Conservation (phyloP, 2,329 filamentous ascomycete genomes). For the Phialophora macrospora region DNA sequence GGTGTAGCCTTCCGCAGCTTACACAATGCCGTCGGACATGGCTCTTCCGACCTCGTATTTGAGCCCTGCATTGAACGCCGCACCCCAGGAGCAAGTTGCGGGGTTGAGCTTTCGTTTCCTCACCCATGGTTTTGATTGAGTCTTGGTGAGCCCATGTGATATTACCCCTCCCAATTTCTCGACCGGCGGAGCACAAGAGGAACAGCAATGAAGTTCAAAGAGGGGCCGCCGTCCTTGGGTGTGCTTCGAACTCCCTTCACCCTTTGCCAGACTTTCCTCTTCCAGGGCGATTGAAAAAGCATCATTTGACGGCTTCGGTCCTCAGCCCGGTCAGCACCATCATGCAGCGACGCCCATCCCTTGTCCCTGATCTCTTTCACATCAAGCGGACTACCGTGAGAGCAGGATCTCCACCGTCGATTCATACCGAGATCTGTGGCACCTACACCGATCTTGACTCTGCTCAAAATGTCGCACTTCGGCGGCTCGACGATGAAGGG, state of each 20-base stretch:
- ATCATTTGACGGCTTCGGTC: not conserved
- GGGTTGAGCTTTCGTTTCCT: constrained; percentile 13
- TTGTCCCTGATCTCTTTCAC: constrained; percentile 27
- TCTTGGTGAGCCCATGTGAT: constrained; percentile 3
- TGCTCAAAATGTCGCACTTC: constrained; percentile 20
- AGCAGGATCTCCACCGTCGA: constrained; percentile 19
- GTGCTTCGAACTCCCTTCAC: not conserved
- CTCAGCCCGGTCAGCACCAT: not conserved
- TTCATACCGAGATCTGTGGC: constrained; percentile 27
- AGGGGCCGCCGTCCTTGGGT: not conserved
- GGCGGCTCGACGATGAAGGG: constrained; percentile 26
- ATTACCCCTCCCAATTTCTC: not conserved
- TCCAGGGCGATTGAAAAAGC: not conserved
- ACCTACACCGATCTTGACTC: constrained; percentile 26
- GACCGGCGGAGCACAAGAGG: not conserved
- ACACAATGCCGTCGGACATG: not conserved
- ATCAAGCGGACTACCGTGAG: constrained; percentile 25
- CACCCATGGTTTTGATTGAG: constrained; percentile 1
- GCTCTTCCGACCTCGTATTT: constrained; percentile 12
- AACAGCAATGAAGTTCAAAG: not conserved
- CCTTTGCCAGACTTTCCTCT: not conserved
- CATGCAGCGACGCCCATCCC: constrained; percentile 27
- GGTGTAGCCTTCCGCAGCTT: not conserved
- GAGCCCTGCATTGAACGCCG: constrained; percentile 1
- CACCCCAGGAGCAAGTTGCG: constrained; percentile 9